These are phyloP conservation scores for Berberis vulgaris DNA, from an alignment of 164 flowering plant genomes.

Conservation along the genomic window DNA sequence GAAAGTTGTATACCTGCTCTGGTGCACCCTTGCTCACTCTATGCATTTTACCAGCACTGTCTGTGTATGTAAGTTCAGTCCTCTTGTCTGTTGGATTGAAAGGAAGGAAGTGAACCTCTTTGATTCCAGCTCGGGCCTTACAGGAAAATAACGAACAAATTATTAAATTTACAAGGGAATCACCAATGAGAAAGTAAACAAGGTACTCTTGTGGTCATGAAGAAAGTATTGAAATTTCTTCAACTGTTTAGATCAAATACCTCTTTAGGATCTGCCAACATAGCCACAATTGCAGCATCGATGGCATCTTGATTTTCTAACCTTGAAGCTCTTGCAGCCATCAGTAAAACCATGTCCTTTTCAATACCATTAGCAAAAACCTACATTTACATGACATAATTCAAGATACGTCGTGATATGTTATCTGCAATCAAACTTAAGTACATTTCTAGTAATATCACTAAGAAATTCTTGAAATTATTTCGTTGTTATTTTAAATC, in stretches of 20 bases:
- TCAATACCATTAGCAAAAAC: constrained; percentile 47
- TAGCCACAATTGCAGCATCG: constrained; percentile 52
- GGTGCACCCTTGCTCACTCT: constrained; percentile 65
- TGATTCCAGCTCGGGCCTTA: constrained; percentile 57
- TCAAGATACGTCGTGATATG: background rate
- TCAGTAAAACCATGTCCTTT: constrained; percentile 44
- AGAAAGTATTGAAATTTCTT: too few relatives aligned
- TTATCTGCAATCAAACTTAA: too few relatives aligned
- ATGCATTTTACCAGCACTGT: constrained; percentile 39
- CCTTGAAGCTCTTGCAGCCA: constrained; percentile 71
- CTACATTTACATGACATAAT: constrained; percentile 16
- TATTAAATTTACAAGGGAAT: too few relatives aligned
- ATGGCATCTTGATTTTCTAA: constrained; percentile 68
- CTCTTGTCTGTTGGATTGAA: constrained; percentile 65
- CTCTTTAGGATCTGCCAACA: constrained; percentile 61
- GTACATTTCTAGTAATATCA: too few relatives aligned
- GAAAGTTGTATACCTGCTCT: constrained; percentile 34
- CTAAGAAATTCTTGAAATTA: too few relatives aligned
- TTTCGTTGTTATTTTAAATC: too few relatives aligned
- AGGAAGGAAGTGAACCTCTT: constrained; percentile 62
- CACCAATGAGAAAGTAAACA: too few relatives aligned
- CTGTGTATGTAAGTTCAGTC: constrained; percentile 55
- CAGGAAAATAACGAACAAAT: too few relatives aligned
- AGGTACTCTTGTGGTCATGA: too few relatives aligned
- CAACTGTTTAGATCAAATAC: constrained; percentile 13